Conservation (phyloP, 2,329 filamentous ascomycete species). For the Fusarium beomiforme region DNA sequence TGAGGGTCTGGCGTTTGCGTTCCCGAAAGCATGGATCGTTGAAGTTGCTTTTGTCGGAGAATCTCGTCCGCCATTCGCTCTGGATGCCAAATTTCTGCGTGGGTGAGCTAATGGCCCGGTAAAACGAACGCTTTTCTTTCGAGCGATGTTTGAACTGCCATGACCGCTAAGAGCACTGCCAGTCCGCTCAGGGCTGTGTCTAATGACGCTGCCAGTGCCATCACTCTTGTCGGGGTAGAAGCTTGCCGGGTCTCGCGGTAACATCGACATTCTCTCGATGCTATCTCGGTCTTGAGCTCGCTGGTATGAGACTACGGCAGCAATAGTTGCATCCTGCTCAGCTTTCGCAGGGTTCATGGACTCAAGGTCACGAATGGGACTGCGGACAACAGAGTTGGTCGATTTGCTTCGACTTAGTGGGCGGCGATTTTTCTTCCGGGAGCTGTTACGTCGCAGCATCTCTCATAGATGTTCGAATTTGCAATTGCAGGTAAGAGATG, state of each 20-base stretch:
- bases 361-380: conserved; percentile 55
- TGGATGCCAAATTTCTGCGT: conserved; percentile 43
- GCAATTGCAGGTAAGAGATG: background rate
- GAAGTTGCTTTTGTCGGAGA: conserved; percentile 14
- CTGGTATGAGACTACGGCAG: conserved; percentile 69
- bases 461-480: conserved; percentile 15
- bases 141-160: conserved; percentile 44
- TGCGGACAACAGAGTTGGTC: conserved; percentile 54
- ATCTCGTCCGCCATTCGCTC: conserved; percentile 43
- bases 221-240: conserved; percentile 32
- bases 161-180: conserved; percentile 30
- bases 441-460: conserved; percentile 63
- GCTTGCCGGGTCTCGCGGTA: conserved; percentile 40
- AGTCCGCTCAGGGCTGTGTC: conserved; percentile 20
- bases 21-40: conserved; percentile 7
- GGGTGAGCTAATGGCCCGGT: conserved; percentile 49
- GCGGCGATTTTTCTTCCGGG: conserved; percentile 53
- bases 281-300: conserved; percentile 57
- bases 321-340: conserved; percentile 69
- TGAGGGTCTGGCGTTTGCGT: conserved; percentile 25
- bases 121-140: conserved; percentile 67
- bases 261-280: conserved; percentile 11
- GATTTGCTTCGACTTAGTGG: conserved; percentile 64
- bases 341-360: conserved; percentile 60
- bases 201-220: conserved; percentile 30